Evolutionary conservation across 2,329 filamentous ascomycete genomes (phyloP).

Genomic region (Aspergillus sp.): DNA sequence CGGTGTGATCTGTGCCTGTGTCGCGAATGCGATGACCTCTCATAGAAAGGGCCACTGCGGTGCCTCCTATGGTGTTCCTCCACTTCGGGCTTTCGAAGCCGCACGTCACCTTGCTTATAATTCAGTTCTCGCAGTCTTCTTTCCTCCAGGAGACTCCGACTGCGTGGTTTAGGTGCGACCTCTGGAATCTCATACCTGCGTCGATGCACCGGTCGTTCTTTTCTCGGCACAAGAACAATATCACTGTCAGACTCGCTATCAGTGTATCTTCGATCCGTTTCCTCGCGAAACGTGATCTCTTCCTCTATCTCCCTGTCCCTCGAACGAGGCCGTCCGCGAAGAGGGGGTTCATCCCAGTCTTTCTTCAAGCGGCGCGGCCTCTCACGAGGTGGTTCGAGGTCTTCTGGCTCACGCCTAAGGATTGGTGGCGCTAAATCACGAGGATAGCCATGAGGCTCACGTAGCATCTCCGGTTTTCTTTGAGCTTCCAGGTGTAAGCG

Average conservation of each 20-base stretch:
- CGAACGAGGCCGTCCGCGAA: constrained; percentile 10
- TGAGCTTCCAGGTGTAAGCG: constrained; percentile 44
- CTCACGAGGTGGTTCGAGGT: constrained; percentile 20
- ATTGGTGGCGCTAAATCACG: constrained; percentile 21
- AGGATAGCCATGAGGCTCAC: constrained; percentile 30
- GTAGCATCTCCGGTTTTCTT: constrained; percentile 36
- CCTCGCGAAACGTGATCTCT: constrained; percentile 11
- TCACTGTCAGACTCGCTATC: constrained; percentile 21
- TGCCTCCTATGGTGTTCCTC: constrained; percentile 13
- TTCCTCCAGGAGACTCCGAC: constrained; percentile 12
- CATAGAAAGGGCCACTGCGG: constrained; percentile 8
- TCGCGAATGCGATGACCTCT: constrained; percentile 9
- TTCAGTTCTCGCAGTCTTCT: constrained; percentile 4
- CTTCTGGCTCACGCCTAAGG: constrained; percentile 31
- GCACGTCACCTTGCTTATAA: constrained; percentile 12
- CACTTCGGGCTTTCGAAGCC: constrained; percentile 1
- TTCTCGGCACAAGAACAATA: constrained; percentile 4
- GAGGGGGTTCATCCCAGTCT: neutral
- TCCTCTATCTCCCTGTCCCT: constrained; percentile 13
- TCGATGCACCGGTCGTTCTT: constrained; percentile 12
- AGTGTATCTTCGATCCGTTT: constrained; percentile 13
- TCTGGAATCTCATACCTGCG: constrained; percentile 8
- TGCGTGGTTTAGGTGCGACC: constrained; percentile 5
- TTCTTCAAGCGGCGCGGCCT: neutral
- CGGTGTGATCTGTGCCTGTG: constrained; percentile 18